Conservation (phyloP, 306 rosid genomes). For the Vigna mungo region DNA sequence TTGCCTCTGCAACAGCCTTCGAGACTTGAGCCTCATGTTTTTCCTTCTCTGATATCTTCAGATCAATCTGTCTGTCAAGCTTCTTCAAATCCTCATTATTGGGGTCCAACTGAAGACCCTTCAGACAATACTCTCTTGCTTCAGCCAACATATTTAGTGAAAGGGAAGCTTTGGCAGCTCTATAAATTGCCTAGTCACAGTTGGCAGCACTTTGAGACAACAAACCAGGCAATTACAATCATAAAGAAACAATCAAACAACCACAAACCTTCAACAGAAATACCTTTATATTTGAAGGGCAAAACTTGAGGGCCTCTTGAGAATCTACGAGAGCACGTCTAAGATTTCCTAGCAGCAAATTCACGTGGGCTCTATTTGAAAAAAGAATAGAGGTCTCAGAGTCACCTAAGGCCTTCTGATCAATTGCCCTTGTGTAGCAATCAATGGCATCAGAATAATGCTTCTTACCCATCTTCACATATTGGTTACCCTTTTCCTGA, state of each 20-base stretch:
- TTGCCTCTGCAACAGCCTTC: conserved; percentile 67
- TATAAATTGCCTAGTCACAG: conserved; percentile 71
- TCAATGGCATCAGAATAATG: conserved; percentile 89
- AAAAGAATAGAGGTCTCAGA: conserved; percentile 70
- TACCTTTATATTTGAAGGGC: conserved; percentile 80
- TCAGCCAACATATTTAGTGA: conserved; percentile 73
- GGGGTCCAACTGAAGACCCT: conserved; percentile 76
- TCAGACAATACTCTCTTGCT: conserved; percentile 66
- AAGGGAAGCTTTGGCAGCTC: conserved; percentile 85
- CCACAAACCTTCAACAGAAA: background rate
- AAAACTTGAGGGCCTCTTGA: conserved; percentile 73
- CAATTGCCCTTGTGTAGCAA: conserved; percentile 84
- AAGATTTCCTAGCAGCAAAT: conserved; percentile 80
- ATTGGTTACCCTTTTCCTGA: conserved; percentile 91
- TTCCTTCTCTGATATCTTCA: conserved; percentile 62
- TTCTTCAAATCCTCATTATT: conserved; percentile 74
- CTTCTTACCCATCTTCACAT: conserved; percentile 78
- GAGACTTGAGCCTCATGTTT: conserved; percentile 77
- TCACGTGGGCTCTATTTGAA: conserved; percentile 86
- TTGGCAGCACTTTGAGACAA: conserved; percentile 33
- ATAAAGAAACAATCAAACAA: background rate
- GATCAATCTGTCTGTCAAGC: conserved; percentile 64
- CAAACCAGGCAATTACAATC: conserved; percentile 38
- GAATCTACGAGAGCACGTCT: conserved; percentile 86
- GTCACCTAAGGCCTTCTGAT: conserved; percentile 69